Evolutionary conservation across 202 grass and related monocot genomes (phyloP), one percentile per base, ranked within the genome.

Genomic region (Saccharum hybrid): DNA sequence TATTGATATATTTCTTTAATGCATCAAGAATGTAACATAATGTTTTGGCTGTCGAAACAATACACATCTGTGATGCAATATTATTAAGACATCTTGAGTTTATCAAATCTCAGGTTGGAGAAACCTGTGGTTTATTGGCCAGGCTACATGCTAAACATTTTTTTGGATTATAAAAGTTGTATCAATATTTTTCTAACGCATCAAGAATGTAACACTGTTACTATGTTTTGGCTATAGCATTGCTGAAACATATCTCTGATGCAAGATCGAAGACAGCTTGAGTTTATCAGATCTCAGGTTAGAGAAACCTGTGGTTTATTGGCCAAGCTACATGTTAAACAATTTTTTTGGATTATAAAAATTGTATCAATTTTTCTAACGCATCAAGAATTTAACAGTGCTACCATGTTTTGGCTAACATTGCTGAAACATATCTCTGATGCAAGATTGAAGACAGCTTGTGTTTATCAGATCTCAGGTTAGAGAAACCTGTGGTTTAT

Each of bases 221-320:
- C 78, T n/a, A 56, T 85, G 71, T 73, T 86, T 94, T 89, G 79
- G 89, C 76, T 76, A 57, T 54, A 80, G 80, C 72, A 82, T 83
- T 80, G 92, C 87, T 57, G n/a, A 86, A 83, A 68, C 74, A 63
- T 76, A 28, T 82, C 45, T 88, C 76, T 89, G 86, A 89, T 96
- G 91, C 88, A 81, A 93, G 22, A 93, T 73, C 60, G 71, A 93
- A 84, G 61, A 41, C 12, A 60, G 84, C 82, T 76, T 85, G 88
- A 69, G 90, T 76, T 83, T 90, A 89, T 88, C 81, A 92, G 84
- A 84, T 65, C 72, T 74, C 88, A 76, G 85, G 67, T 92, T 71
- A 76, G 81, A 95, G 90, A 86, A 73, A 85, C 71, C 76, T 95
- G 86, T 87, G 45, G 81, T 92, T 86, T 95, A 92, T 95, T 90